Evolutionary conservation across 2,329 filamentous ascomycete genomes (phyloP).

Genomic region (Colletotrichum ledebouriae): DNA sequence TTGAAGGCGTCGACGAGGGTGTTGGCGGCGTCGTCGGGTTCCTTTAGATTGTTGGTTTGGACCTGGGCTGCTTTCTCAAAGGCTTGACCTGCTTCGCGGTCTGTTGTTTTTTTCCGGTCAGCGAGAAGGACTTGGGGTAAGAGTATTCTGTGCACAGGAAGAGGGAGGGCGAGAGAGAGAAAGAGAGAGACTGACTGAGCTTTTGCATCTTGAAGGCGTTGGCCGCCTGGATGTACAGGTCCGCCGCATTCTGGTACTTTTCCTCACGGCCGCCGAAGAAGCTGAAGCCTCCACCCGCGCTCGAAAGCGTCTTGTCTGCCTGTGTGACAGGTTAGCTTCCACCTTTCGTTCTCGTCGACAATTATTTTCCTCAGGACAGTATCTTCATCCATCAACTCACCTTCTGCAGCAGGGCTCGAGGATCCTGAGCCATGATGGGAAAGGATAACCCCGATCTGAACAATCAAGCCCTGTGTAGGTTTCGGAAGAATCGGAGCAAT

Average conservation of each 20-base stretch:
- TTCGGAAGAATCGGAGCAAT: slow-evolving; percentile 14
- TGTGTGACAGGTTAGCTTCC: slow-evolving; percentile 54
- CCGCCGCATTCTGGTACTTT: slow-evolving; percentile 90
- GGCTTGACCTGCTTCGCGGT: slow-evolving; percentile 85
- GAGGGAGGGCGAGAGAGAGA: no score
- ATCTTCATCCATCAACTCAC: slow-evolving; percentile 57
- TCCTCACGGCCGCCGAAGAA: slow-evolving; percentile 90
- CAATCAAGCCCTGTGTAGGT: no score
- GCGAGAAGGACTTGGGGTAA: neutral
- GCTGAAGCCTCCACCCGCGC: slow-evolving; percentile 85
- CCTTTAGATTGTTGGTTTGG: slow-evolving; percentile 84
- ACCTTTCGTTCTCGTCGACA: slow-evolving; percentile 26
- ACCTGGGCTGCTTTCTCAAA: slow-evolving; percentile 90
- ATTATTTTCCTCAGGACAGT: neutral
- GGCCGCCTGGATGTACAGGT: slow-evolving; percentile 88
- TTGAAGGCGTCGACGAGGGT: slow-evolving; percentile 93
- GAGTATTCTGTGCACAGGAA: no score
- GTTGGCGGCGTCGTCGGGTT: slow-evolving; percentile 93
- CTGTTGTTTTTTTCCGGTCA: slow-evolving; percentile 57
- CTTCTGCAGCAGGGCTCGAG: slow-evolving; percentile 83
- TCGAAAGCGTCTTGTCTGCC: slow-evolving; percentile 87
- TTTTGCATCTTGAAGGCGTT: slow-evolving; percentile 93
- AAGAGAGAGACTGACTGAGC: slow-evolving; percentile 69
- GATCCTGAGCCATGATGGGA: slow-evolving; percentile 78
- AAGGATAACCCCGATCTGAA: slow-evolving; percentile 9